Conservation (phyloP, 768 basidiomycete species). For the Lentinula detonsa region DNA sequence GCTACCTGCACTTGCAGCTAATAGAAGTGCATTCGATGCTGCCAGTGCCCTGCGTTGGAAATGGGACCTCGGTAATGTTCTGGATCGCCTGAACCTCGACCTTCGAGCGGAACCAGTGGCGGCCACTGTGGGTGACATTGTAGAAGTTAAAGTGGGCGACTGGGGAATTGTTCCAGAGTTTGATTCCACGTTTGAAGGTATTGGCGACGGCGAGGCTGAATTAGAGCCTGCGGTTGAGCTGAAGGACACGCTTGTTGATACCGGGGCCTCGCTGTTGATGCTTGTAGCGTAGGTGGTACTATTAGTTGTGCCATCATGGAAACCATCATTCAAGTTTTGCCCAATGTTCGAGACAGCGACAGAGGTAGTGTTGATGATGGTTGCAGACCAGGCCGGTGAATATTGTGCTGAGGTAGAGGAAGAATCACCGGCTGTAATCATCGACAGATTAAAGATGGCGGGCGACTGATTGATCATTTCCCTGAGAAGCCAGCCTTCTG, state of each 20-base stretch:
- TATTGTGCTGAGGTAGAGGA: background rate
- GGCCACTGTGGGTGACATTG: conserved; percentile 3
- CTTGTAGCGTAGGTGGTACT: background rate
- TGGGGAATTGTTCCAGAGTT: background rate
- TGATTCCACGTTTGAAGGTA: background rate
- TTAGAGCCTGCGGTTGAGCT: background rate
- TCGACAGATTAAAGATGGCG: conserved; percentile 4
- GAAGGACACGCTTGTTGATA: background rate
- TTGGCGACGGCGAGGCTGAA: background rate
- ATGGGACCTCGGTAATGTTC: background rate
- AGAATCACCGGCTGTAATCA: background rate
- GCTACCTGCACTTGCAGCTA: background rate
- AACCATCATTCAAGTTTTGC: background rate
- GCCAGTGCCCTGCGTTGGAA: background rate
- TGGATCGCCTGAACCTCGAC: background rate
- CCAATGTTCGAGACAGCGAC: background rate
- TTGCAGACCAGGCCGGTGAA: conserved; percentile 1
- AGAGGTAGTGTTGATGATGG: conserved; percentile 1
- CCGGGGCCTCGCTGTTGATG: conserved; percentile 2
- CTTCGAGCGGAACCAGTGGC: background rate
- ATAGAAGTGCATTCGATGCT: background rate
- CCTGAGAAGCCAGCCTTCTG: background rate
- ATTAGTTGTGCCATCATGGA: background rate
- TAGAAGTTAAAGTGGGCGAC: background rate
- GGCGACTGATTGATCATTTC: background rate